These are phyloP conservation scores for Amesomyces nigricolor DNA, from an alignment of 2,329 filamentous ascomycete species.

Conservation along the genomic window DNA sequence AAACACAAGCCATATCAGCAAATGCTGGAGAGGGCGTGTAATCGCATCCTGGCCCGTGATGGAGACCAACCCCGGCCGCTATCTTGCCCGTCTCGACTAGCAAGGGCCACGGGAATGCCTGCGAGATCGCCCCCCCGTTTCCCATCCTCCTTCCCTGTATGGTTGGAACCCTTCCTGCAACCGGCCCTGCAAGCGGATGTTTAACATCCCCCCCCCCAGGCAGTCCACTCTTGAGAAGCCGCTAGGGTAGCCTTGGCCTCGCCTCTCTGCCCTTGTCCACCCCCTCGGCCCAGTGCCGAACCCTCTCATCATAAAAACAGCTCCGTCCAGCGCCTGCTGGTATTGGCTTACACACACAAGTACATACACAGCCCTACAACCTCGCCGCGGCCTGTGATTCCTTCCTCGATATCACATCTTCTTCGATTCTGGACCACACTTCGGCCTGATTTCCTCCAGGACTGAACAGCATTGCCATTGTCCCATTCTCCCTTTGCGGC, in stretches of 20 bases:
- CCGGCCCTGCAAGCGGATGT: slow-evolving; percentile 33
- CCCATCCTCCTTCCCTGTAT: slow-evolving; percentile 46
- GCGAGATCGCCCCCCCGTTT: slow-evolving; percentile 34
- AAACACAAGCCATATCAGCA: slow-evolving; percentile 14
- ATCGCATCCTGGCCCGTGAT: slow-evolving; percentile 13
- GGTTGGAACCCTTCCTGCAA: slow-evolving; percentile 40
- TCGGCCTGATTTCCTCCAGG: neutral
- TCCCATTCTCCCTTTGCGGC: neutral
- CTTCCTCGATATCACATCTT: slow-evolving; percentile 28
- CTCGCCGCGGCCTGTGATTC: slow-evolving; percentile 29
- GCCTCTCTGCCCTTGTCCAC: slow-evolving; percentile 33
- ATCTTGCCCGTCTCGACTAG: slow-evolving; percentile 26
- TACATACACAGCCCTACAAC: slow-evolving; percentile 43
- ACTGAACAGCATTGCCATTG: neutral
- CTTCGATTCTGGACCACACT: slow-evolving; percentile 21
- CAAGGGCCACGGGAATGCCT: slow-evolving; percentile 27
- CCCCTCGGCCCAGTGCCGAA: slow-evolving; percentile 44
- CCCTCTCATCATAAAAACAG: slow-evolving; percentile 39
- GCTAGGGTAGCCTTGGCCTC: slow-evolving; percentile 29
- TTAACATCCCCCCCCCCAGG: slow-evolving; percentile 25
- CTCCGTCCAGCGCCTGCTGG: slow-evolving; percentile 44
- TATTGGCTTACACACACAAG: slow-evolving; percentile 40
- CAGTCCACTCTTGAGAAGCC: slow-evolving; percentile 23
- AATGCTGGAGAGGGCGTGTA: slow-evolving; percentile 9
- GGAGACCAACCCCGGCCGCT: slow-evolving; percentile 9